phyloP scores from a whole-genome alignment of 2,329 filamentous ascomycete genomes.

The Phialophora chinensis region DNA sequence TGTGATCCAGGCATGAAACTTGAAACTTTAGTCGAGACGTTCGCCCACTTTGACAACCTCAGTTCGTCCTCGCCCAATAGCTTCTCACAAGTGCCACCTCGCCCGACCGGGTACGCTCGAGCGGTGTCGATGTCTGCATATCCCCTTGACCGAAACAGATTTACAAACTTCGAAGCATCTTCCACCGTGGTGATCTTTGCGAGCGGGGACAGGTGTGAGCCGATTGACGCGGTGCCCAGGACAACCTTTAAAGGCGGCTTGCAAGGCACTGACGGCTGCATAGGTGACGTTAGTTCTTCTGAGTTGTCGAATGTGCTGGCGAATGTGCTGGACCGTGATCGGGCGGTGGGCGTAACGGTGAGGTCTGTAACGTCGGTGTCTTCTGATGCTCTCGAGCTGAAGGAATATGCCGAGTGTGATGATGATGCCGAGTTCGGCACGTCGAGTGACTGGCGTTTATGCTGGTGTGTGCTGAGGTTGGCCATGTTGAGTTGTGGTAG shows the following conservation, averaged over 20 bases:
- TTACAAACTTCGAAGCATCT: conserved; percentile 38
- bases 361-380: conserved; percentile 39
- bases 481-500: conserved; percentile 36
- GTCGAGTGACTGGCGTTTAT: conserved; percentile 30
- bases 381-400: conserved; percentile 35
- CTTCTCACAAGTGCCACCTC: conserved; percentile 41
- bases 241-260: conserved; percentile 40
- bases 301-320: conserved; percentile 37
- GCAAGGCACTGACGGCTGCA: conserved; percentile 31
- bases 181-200: conserved; percentile 41
- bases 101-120: conserved; percentile 41
- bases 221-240: conserved; percentile 42
- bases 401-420: conserved; percentile 37
- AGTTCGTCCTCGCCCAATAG: conserved; percentile 40
- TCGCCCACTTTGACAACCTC: conserved; percentile 38
- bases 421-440: conserved; percentile 34
- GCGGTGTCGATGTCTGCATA: conserved; percentile 43
- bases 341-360: conserved; percentile 37
- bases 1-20: conserved; percentile 41
- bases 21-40: conserved; percentile 41
- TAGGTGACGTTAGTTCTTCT: conserved; percentile 29
- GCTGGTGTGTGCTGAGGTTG: conserved; percentile 30
- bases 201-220: conserved; percentile 38
- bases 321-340: conserved; percentile 39
- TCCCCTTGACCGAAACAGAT: conserved; percentile 39